Conservation (phyloP, 176 grass and related monocot genomes). For the Oryza coarctata region DNA sequence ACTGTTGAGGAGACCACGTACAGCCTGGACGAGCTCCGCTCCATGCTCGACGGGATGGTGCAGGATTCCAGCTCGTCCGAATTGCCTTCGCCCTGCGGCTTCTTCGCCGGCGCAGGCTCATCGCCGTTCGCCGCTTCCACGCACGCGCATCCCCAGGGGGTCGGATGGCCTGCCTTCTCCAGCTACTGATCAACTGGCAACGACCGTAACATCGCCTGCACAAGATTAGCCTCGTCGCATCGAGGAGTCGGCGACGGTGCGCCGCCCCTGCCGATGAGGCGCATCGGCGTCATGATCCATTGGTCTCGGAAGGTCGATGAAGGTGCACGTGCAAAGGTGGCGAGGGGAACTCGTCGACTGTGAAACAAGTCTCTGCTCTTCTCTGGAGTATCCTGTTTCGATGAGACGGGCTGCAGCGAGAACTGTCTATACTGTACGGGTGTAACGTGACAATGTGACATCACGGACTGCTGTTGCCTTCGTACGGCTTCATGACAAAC, state of each 20-base stretch:
- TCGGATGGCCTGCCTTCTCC: constrained; percentile 39
- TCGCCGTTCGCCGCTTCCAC: background rate
- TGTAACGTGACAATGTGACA: background rate
- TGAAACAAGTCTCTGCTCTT: background rate
- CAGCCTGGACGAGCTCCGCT: constrained; percentile 61
- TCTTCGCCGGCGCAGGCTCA: background rate
- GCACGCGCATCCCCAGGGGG: constrained; percentile 8
- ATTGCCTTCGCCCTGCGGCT: background rate
- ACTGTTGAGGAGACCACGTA: constrained; percentile 56
- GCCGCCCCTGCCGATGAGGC: too few species aligned
- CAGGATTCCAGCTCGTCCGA: constrained; percentile 42
- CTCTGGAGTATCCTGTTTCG: background rate
- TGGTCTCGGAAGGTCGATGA: background rate
- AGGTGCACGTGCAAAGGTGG: background rate
- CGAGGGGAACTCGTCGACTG: background rate
- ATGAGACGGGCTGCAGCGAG: background rate
- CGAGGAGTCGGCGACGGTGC: too few species aligned
- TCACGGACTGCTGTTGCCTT: background rate
- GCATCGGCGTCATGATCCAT: background rate
- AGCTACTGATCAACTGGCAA: background rate
- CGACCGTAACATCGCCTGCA: background rate
- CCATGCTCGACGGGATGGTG: constrained; percentile 70
- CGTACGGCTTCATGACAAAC: background rate
- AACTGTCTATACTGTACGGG: background rate
- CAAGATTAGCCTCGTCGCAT: background rate